phyloP scores from a whole-genome alignment of 208 protist species.

The Trypanosomatidae sp. region DNA sequence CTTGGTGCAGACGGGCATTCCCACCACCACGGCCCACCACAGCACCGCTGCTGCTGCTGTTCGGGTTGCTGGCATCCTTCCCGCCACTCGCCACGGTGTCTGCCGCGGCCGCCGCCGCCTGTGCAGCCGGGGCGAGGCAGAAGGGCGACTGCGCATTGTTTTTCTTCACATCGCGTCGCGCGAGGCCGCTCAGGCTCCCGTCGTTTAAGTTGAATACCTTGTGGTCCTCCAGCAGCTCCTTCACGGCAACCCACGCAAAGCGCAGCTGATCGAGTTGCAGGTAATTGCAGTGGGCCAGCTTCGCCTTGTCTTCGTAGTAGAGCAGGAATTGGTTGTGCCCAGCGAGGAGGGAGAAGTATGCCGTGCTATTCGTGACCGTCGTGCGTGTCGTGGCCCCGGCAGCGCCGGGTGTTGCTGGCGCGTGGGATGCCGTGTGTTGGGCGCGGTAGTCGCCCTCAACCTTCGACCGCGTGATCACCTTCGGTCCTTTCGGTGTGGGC shows the following conservation, averaged over 20 bases:
- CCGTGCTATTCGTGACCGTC: constrained; percentile 50
- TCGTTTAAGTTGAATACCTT: constrained; percentile 55
- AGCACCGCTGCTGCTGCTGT: constrained; percentile 1
- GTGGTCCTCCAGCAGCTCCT: constrained; percentile 63
- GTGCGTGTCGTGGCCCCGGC: constrained; percentile 17
- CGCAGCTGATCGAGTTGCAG: constrained; percentile 74
- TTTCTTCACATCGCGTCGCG: constrained; percentile 64
- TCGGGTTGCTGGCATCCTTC: not conserved
- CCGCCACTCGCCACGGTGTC: not conserved
- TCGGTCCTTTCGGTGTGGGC: constrained; percentile 63
- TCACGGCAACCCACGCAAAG: constrained; percentile 66
- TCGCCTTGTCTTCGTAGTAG: constrained; percentile 57
- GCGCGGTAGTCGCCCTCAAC: constrained; percentile 48
- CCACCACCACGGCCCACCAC: constrained; percentile 21
- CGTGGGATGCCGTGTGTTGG: constrained; percentile 9
- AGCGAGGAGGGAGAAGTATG: constrained; percentile 67
- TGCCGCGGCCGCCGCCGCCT: not conserved
- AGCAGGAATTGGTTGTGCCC: constrained; percentile 72
- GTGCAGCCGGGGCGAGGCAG: constrained; percentile 8
- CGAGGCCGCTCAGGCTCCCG: constrained; percentile 61
- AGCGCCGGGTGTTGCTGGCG: constrained; percentile 7
- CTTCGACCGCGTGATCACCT: constrained; percentile 53
- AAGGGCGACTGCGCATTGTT: constrained; percentile 45
- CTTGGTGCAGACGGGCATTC: constrained; percentile 25
- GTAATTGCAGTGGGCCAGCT: constrained; percentile 57